Percentiles rank a stretch among this genome's conserved stretches.
Evolutionary conservation across 192 early-diverging fungal genomes (phyloP).

Genomic region (Glomus cerebriforme): DNA sequence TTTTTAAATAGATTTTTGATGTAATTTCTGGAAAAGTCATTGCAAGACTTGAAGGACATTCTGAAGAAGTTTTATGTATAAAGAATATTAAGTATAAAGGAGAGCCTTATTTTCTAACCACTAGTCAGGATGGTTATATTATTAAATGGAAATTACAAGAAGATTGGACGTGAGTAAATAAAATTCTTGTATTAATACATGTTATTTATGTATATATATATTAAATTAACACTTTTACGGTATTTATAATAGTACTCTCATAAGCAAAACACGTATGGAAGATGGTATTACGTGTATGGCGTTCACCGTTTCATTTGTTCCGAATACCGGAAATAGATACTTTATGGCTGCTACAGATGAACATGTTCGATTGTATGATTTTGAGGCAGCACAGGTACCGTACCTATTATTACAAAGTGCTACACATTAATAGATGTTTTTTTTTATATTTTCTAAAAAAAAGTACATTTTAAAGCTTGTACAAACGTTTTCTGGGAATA

Average conservation of each 20-base stretch:
- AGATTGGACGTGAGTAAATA: slow-evolving; percentile 70
- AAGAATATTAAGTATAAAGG: slow-evolving; percentile 78
- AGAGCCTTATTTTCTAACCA: slow-evolving; percentile 81
- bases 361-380: slow-evolving; percentile 86
- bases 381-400: slow-evolving; percentile 73
- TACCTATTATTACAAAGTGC: neutral
- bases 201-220: neutral
- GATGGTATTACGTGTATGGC: slow-evolving; percentile 95
- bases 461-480: slow-evolving; percentile 43
- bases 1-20: slow-evolving; percentile 68
- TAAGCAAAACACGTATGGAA: slow-evolving; percentile 65
- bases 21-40: slow-evolving; percentile 80
- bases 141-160: slow-evolving; percentile 84
- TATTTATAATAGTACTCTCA: slow-evolving; percentile 48
- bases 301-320: slow-evolving; percentile 92
- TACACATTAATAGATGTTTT: neutral
- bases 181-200: neutral
- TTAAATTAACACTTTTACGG: neutral
- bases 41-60: slow-evolving; percentile 76
- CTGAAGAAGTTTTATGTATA: slow-evolving; percentile 85
- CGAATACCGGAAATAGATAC: slow-evolving; percentile 91
- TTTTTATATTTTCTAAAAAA: neutral
- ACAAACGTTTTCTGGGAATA: slow-evolving; percentile 60
- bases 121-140: slow-evolving; percentile 95
- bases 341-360: slow-evolving; percentile 91